These are phyloP conservation scores for Truncatella angustata DNA, from an alignment of 2,329 filamentous ascomycete genomes.

Conservation along the genomic window DNA sequence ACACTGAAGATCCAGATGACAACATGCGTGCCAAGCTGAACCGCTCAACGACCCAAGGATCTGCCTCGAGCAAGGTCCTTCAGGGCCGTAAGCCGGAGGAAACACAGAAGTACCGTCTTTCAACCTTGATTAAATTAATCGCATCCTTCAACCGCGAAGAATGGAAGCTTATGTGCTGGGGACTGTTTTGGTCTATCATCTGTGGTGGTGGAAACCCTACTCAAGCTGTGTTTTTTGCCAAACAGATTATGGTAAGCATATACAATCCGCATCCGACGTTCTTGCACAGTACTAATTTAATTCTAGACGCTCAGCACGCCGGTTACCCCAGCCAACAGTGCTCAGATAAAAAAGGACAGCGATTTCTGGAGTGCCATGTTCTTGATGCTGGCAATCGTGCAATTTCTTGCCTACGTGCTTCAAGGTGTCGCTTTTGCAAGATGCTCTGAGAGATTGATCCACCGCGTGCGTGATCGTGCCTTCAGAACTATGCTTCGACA, in stretches of 20 bases:
- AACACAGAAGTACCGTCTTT: slow-evolving; percentile 63
- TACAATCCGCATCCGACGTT: not conserved
- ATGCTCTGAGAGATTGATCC: slow-evolving; percentile 83
- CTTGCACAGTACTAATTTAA: slow-evolving; percentile 12
- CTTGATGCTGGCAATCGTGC: slow-evolving; percentile 74
- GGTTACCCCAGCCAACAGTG: slow-evolving; percentile 48
- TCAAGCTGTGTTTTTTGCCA: slow-evolving; percentile 81
- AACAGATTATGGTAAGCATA: slow-evolving; percentile 67
- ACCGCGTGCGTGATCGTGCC: slow-evolving; percentile 75
- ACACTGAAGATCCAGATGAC: slow-evolving; percentile 59
- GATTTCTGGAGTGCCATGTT: slow-evolving; percentile 91
- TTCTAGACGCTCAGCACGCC: slow-evolving; percentile 31
- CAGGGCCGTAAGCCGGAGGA: slow-evolving; percentile 50
- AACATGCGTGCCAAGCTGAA: slow-evolving; percentile 57
- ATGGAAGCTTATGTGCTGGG: slow-evolving; percentile 68
- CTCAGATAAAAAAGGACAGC: slow-evolving; percentile 63
- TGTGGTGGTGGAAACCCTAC: slow-evolving; percentile 79
- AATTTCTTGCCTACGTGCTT: slow-evolving; percentile 64
- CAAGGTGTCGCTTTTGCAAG: slow-evolving; percentile 78
- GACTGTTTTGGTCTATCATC: slow-evolving; percentile 71
- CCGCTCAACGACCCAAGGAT: slow-evolving; percentile 54
- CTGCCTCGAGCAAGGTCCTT: slow-evolving; percentile 69
- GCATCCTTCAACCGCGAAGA: slow-evolving; percentile 76
- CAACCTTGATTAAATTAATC: slow-evolving; percentile 76
- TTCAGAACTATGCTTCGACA: slow-evolving; percentile 89